Percentiles rank a stretch among this genome's conserved stretches.
phyloP scores from a whole-genome alignment of 139 green algal species.

The Gonium pectorale region DNA sequence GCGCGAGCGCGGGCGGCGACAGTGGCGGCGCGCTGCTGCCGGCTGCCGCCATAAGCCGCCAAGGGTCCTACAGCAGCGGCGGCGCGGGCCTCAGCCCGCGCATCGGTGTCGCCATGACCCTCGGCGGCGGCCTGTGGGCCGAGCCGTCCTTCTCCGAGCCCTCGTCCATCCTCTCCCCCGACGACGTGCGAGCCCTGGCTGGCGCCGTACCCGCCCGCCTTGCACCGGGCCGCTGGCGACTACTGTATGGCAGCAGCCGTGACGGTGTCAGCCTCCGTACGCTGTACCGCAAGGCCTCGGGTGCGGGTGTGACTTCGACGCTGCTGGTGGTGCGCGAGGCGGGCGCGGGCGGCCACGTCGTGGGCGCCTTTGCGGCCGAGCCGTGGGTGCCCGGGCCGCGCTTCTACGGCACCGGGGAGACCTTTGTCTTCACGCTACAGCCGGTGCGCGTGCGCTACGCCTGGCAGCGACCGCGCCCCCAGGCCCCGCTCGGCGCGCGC shows the following conservation, averaged over 20 bases:
- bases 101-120: neutral
- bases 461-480: conserved; percentile 27
- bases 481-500: neutral
- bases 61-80: conserved; percentile 20
- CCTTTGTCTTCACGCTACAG: conserved; percentile 80
- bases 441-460: conserved; percentile 28
- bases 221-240: conserved; percentile 49
- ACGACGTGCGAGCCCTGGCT: conserved; percentile 41
- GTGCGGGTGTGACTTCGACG: conserved; percentile 50
- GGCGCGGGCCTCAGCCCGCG: neutral
- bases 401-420: conserved; percentile 88
- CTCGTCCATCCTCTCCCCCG: neutral
- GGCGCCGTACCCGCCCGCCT: conserved; percentile 43
- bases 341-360: conserved; percentile 61
- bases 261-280: conserved; percentile 82
- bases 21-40: neutral
- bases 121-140: conserved; percentile 7
- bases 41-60: neutral
- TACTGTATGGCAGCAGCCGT: conserved; percentile 67
- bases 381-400: conserved; percentile 66
- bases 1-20: neutral
- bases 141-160: conserved; percentile 36
- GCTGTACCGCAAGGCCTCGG: conserved; percentile 72
- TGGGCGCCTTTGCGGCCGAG: conserved; percentile 81
- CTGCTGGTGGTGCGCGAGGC: conserved; percentile 77